Conservation (phyloP, 2,329 filamentous ascomycete genomes). For the Diaporthe capsici region DNA sequence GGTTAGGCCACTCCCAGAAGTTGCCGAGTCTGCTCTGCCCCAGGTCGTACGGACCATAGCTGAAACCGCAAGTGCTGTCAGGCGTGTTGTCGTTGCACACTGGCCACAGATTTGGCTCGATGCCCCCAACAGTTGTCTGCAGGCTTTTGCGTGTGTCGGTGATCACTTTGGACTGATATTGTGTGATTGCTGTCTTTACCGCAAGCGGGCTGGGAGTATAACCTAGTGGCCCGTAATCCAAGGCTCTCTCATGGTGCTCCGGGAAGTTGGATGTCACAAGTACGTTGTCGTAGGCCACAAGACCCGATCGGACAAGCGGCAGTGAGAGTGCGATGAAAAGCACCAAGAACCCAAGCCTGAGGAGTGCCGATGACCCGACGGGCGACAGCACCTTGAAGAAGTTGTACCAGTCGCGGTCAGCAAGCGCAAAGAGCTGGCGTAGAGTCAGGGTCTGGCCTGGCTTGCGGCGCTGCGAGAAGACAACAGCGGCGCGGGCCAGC, state of each 20-base stretch:
- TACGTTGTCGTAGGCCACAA: constrained; percentile 6
- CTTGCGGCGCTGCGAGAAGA: constrained; percentile 43
- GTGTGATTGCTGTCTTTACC: not conserved
- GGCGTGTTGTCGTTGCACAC: constrained; percentile 17
- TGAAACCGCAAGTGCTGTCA: constrained; percentile 13
- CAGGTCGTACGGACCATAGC: constrained; percentile 29
- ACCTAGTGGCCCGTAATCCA: not conserved
- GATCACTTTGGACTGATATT: not conserved
- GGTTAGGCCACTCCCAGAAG: not conserved
- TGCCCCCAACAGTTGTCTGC: constrained; percentile 1
- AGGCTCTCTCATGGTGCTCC: no score
- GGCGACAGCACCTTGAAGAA: not conserved
- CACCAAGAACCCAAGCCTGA: not conserved
- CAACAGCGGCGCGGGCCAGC: constrained; percentile 44
- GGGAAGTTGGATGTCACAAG: not conserved
- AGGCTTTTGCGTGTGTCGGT: constrained; percentile 4
- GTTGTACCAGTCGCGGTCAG: constrained; percentile 44
- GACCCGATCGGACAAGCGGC: constrained; percentile 21
- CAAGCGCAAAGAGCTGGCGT: constrained; percentile 45
- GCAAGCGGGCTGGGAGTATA: not conserved
- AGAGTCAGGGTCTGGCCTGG: constrained; percentile 41
- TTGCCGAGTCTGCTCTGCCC: constrained; percentile 30
- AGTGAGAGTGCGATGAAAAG: constrained; percentile 12
- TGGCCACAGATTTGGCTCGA: constrained; percentile 31
- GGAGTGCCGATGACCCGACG: not conserved